Percentiles rank a stretch among this genome's conserved stretches.
phyloP scores from a whole-genome alignment of 345 rosid species.

The Salix udensis region DNA sequence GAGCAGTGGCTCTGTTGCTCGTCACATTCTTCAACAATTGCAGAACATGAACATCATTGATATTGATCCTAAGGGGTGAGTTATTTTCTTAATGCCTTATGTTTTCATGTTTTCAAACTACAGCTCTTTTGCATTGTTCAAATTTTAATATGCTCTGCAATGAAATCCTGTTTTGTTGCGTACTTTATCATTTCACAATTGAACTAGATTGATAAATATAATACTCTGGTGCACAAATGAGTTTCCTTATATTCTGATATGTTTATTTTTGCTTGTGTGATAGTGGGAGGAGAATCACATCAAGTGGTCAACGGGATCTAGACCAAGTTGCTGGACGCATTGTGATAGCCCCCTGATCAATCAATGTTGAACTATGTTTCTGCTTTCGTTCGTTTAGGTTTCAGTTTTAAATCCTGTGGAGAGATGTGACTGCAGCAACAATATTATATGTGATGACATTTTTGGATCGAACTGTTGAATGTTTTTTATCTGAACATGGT shows the following conservation, averaged over 20 bases:
- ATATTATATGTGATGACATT: conserved; percentile 3
- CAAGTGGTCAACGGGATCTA: conserved; percentile 34
- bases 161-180: not conserved
- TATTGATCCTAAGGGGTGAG: conserved; percentile 62
- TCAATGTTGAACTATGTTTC: not conserved
- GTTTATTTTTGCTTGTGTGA: not conserved
- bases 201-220: not conserved
- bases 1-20: conserved; percentile 84
- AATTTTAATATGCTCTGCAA: not conserved
- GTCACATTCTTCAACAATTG: conserved; percentile 82
- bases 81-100: not conserved
- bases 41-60: conserved; percentile 63
- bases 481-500: conserved; percentile 4
- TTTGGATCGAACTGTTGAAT: conserved; percentile 10
- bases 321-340: conserved; percentile 39
- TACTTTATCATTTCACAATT: not conserved
- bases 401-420: not conserved
- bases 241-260: not conserved
- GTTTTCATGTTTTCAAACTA: not conserved
- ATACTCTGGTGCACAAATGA: not conserved
- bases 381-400: not conserved
- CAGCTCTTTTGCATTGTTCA: not conserved
- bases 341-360: conserved; percentile 26
- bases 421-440: conserved; percentile 4
- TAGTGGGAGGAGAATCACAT: conserved; percentile 32